Evolutionary conservation across 345 rosid species (phyloP).

Genomic region (Rhizophora mangle): DNA sequence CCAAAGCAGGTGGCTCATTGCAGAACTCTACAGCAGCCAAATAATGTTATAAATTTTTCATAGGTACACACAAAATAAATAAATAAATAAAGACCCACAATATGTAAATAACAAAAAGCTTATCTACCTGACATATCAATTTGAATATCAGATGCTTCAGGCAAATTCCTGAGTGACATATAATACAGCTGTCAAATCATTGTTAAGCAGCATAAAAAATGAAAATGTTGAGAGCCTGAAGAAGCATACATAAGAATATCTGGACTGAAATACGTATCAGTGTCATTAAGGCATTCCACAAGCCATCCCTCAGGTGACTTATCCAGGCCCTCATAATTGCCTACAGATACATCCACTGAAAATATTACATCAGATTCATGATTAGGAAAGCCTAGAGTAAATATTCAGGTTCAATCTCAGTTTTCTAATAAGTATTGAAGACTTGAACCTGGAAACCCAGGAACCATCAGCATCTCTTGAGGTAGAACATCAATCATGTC

Average conservation of each 20-base stretch:
- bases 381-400: conserved; percentile 13
- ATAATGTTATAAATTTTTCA: conserved; percentile 4
- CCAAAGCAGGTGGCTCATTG: conserved; percentile 41
- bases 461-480: conserved; percentile 47
- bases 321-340: conserved; percentile 54
- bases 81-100: not conserved
- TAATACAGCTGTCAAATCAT: conserved; percentile 22
- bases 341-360: conserved; percentile 44
- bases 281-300: conserved; percentile 62
- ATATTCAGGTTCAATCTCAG: conserved; percentile 12
- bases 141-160: conserved; percentile 52
- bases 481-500: conserved; percentile 56
- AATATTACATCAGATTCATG: conserved; percentile 11
- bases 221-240: conserved; percentile 19
- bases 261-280: conserved; percentile 46
- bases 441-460: conserved; percentile 66
- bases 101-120: not conserved
- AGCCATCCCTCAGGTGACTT: conserved; percentile 65
- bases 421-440: conserved; percentile 6
- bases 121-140: conserved; percentile 54
- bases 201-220: conserved; percentile 10
- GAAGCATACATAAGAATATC: conserved; percentile 56
- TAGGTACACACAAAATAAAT: no score
- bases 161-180: conserved; percentile 43
- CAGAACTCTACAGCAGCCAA: conserved; percentile 46